A percentile compares a stretch with the other conserved stretches of the same genome.
Conservation (phyloP, 106 monocot genomes). For the Cymbidium sinense region DNA sequence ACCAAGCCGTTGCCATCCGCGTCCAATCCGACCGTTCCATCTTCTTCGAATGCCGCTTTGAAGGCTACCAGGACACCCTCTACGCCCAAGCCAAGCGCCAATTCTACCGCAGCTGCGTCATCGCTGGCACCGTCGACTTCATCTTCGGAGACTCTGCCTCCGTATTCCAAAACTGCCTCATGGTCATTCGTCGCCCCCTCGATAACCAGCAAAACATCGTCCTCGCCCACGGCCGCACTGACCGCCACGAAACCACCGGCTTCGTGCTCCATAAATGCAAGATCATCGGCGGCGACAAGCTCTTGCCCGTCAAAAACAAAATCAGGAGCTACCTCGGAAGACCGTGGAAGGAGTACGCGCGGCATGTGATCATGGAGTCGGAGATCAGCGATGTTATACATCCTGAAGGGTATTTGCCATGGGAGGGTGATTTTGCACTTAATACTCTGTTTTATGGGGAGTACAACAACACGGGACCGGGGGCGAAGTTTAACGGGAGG, state of each 20-base stretch:
- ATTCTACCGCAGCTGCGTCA: conserved; percentile 82
- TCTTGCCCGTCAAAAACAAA: conserved; percentile 15
- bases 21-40: conserved; percentile 44
- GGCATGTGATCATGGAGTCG: conserved; percentile 66
- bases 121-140: conserved; percentile 85
- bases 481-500: conserved; percentile 22
- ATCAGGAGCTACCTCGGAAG: conserved; percentile 68
- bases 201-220: conserved; percentile 74
- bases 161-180: conserved; percentile 74
- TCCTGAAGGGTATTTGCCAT: conserved; percentile 67
- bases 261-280: conserved; percentile 70
- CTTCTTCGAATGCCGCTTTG: conserved; percentile 67
- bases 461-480: conserved; percentile 45
- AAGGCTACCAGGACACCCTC: conserved; percentile 77
- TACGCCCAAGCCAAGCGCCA: conserved; percentile 60
- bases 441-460: conserved; percentile 59
- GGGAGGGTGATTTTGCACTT: conserved; percentile 43
- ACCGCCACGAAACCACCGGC: conserved; percentile 52
- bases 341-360: conserved; percentile 73
- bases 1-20: conserved; percentile 73
- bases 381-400: conserved; percentile 48
- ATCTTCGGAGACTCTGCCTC: conserved; percentile 85
- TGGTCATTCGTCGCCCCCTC: conserved; percentile 51
- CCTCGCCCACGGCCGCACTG: conserved; percentile 70
- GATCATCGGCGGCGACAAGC: conserved; percentile 35